Evolutionary conservation across 768 basidiomycete genomes (phyloP).

Genomic region (Harrya chromipes): DNA sequence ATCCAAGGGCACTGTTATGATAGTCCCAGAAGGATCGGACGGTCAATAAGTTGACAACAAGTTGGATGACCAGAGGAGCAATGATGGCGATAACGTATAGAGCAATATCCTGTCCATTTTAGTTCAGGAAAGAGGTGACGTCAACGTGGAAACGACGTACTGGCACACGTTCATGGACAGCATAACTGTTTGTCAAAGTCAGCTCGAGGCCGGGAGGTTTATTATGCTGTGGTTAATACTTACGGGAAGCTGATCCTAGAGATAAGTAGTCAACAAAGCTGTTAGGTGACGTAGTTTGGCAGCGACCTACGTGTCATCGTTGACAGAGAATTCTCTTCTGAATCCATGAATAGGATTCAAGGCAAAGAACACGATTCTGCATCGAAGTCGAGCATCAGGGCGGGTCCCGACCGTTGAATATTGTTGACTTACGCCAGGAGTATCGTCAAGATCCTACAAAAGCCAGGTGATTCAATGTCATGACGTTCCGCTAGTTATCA

Average conservation of each 20-base stretch:
- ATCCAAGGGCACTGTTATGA: slow-evolving; percentile 58
- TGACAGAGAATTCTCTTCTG: slow-evolving; percentile 72
- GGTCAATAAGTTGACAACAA: slow-evolving; percentile 65
- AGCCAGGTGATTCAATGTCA: neutral
- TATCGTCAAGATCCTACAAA: slow-evolving; percentile 64
- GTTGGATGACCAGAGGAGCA: slow-evolving; percentile 67
- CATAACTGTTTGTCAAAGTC: slow-evolving; percentile 43
- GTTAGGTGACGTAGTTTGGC: neutral
- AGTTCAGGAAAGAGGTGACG: neutral
- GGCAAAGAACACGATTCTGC: slow-evolving; percentile 59
- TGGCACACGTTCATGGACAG: slow-evolving; percentile 75
- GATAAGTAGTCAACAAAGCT: slow-evolving; percentile 15
- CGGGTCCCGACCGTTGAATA: neutral
- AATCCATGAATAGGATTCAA: slow-evolving; percentile 69
- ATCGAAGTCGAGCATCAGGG: neutral
- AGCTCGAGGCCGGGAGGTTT: neutral
- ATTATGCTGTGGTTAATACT: slow-evolving; percentile 1
- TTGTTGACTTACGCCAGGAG: slow-evolving; percentile 51
- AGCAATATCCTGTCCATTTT: slow-evolving; percentile 38
- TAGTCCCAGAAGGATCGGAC: slow-evolving; percentile 88
- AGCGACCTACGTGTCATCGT: slow-evolving; percentile 61
- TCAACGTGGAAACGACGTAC: slow-evolving; percentile 37
- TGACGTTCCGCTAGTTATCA: neutral
- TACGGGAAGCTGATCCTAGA: slow-evolving; percentile 25
- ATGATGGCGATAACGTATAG: slow-evolving; percentile 54